phyloP scores from a whole-genome alignment of 768 basidiomycete species.

The Lactarius sp. region DNA sequence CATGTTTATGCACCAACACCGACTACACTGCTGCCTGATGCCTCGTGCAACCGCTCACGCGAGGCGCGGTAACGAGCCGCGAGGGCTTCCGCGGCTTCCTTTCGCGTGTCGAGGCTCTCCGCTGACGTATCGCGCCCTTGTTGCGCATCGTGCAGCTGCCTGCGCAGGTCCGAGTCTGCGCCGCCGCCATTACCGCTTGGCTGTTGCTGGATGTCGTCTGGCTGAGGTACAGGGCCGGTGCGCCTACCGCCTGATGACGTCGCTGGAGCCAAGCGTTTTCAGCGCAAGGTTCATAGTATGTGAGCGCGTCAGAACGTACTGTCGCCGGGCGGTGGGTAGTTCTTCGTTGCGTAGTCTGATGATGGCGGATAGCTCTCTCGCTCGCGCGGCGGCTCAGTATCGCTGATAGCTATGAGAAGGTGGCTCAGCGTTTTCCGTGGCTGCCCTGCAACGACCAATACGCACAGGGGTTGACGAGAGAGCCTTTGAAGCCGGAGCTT shows the following conservation, averaged over 20 bases:
- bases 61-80: constrained; percentile 22
- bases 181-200: background rate
- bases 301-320: constrained; percentile 1
- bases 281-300: background rate
- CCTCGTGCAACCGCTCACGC: constrained; percentile 13
- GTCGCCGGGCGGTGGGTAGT: constrained; percentile 26
- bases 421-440: background rate
- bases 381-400: constrained; percentile 5
- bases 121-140: constrained; percentile 17
- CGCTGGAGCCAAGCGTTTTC: background rate
- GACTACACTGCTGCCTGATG: background rate
- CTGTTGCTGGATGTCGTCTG: constrained; percentile 6
- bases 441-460: background rate
- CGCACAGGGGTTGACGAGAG: constrained; percentile 21
- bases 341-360: constrained; percentile 22
- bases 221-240: background rate
- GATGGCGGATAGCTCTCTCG: constrained; percentile 7
- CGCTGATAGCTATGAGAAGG: constrained; percentile 4
- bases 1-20: background rate
- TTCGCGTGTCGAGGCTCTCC: constrained; percentile 23
- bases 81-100: constrained; percentile 23
- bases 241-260: constrained; percentile 25
- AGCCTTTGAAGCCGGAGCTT: constrained; percentile 24
- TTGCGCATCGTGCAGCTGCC: constrained; percentile 9
- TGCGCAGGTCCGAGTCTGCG: background rate